Percentiles rank a stretch among this genome's conserved stretches.
phyloP scores from a whole-genome alignment of 805 yeast species.

The Schwanniomyces vanrijiae region DNA sequence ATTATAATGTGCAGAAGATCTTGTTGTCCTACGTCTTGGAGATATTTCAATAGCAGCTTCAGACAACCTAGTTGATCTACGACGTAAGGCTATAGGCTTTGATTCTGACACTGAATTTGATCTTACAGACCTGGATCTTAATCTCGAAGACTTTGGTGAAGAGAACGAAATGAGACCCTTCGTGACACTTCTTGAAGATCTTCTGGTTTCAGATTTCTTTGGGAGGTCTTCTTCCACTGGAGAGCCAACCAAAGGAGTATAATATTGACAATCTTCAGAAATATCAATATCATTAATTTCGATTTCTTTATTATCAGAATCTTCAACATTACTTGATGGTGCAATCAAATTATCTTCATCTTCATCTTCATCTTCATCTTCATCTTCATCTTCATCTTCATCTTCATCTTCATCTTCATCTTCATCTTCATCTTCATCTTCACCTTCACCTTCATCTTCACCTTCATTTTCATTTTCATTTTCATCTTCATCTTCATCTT shows the following conservation, averaged over 20 bases:
- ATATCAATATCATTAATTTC: background rate
- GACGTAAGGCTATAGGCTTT: background rate
- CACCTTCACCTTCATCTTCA: constrained; percentile 12
- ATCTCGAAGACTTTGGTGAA: background rate
- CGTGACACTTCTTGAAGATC: background rate
- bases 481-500: constrained; percentile 21
- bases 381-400: constrained; percentile 8
- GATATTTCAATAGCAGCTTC: background rate
- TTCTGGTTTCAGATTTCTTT: background rate
- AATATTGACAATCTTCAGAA: background rate
- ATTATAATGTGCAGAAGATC: background rate
- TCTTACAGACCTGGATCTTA: background rate
- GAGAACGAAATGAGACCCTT: background rate
- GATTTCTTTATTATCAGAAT: background rate
- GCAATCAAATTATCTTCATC: background rate
- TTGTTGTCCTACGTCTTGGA: background rate
- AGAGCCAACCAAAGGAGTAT: background rate
- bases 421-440: constrained; percentile 12
- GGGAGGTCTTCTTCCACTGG: background rate
- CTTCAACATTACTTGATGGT: background rate
- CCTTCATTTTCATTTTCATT: constrained; percentile 15
- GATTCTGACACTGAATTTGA: background rate
- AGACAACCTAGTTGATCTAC: background rate
- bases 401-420: constrained; percentile 14
- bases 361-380: background rate